phyloP scores from a whole-genome alignment of 176 grass and related monocot genomes.

The Eremochloa ophiuroides region DNA sequence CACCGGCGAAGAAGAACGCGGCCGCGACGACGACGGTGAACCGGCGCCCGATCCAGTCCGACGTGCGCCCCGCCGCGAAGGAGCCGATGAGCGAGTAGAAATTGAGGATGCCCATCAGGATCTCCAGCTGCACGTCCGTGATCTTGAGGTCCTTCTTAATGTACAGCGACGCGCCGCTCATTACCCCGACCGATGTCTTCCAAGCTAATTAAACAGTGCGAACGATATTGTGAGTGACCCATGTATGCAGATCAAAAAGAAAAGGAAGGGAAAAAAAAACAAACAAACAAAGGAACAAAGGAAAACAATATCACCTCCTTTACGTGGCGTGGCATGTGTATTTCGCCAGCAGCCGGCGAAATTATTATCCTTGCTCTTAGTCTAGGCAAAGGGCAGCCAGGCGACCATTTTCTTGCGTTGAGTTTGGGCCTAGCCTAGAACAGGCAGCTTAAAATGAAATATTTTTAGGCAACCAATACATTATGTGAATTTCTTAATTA shows the following conservation, averaged over 20 bases:
- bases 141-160: slow-evolving; percentile 58
- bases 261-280: too few relatives aligned
- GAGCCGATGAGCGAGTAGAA: slow-evolving; percentile 62
- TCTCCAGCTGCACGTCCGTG: slow-evolving; percentile 55
- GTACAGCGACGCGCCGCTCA: slow-evolving; percentile 57
- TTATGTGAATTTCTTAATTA: too few relatives aligned
- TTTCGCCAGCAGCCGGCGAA: too few relatives aligned
- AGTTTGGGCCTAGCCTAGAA: too few relatives aligned
- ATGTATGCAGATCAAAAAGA: neutral
- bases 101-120: slow-evolving; percentile 57
- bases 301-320: too few relatives aligned
- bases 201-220: neutral
- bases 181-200: slow-evolving; percentile 69
- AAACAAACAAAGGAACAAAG: too few relatives aligned
- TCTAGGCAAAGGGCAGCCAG: too few relatives aligned
- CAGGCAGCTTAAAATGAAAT: too few relatives aligned
- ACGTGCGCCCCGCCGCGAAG: slow-evolving; percentile 54
- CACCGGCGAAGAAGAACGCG: slow-evolving; percentile 45
- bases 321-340: too few relatives aligned
- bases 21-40: slow-evolving; percentile 54
- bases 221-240: neutral
- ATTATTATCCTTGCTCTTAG: too few relatives aligned
- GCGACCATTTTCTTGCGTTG: too few relatives aligned
- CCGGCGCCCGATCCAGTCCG: slow-evolving; percentile 70
- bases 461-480: too few relatives aligned